Conservation (phyloP, 345 rosid species). For the Atalantia buxifolia region DNA sequence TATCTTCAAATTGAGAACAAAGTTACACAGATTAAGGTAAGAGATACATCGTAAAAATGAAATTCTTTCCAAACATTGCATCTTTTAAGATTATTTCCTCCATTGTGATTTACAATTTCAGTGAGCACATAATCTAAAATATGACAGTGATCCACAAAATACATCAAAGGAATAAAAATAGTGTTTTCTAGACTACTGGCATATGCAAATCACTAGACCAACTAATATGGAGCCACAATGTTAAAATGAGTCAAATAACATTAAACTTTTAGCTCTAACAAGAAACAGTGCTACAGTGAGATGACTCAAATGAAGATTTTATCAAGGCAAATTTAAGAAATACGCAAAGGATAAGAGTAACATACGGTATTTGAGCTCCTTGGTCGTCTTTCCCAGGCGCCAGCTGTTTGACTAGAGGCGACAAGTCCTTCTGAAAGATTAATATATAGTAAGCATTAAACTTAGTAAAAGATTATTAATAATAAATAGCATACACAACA, state of each 20-base stretch:
- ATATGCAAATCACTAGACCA: neutral
- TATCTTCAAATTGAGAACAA: neutral
- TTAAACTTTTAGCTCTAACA: neutral
- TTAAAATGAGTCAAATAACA: neutral
- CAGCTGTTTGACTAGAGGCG: conserved; percentile 73
- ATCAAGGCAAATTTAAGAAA: neutral
- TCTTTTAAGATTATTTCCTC: neutral
- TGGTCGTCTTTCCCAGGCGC: conserved; percentile 59
- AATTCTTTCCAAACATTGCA: neutral
- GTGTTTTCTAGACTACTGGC: neutral
- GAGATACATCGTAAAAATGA: neutral
- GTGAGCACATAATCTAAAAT: neutral
- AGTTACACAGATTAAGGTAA: neutral
- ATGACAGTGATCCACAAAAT: neutral
- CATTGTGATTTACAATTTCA: neutral
- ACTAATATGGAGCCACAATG: neutral
- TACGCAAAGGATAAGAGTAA: conserved; percentile 7
- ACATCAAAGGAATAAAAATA: neutral
- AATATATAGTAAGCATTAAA: neutral
- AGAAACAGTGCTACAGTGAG: neutral
- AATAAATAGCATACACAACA: conserved; percentile 10
- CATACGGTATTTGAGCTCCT: conserved; percentile 83
- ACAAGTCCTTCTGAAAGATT: conserved; percentile 64
- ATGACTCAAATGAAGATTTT: neutral
- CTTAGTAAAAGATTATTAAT: neutral